phyloP scores from a whole-genome alignment of 2,329 filamentous ascomycete species.

The Nemania sp. region DNA sequence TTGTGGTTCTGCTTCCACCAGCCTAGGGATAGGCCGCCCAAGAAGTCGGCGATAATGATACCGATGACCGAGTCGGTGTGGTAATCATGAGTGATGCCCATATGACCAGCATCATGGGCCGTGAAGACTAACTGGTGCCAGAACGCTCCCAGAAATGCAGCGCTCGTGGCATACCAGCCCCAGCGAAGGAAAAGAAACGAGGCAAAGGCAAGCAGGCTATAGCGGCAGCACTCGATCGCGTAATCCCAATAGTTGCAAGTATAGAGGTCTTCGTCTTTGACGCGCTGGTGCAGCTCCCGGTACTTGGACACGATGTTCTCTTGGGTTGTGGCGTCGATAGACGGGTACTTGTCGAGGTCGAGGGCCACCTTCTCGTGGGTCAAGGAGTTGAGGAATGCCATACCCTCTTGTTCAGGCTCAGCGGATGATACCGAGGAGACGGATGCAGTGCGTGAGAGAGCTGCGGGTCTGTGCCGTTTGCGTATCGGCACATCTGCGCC shows the following conservation, averaged over 20 bases:
- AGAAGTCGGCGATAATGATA: constrained; percentile 85
- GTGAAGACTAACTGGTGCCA: constrained; percentile 97
- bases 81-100: constrained; percentile 94
- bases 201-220: constrained; percentile 65
- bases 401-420: constrained; percentile 52
- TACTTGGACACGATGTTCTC: constrained; percentile 79
- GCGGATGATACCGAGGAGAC: constrained; percentile 62
- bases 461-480: constrained; percentile 35
- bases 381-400: constrained; percentile 70
- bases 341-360: constrained; percentile 79
- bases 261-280: constrained; percentile 77
- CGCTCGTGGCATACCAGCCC: constrained; percentile 71
- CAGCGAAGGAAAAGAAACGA: constrained; percentile 64
- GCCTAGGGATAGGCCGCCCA: constrained; percentile 85
- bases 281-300: constrained; percentile 70
- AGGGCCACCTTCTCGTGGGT: constrained; percentile 76
- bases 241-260: constrained; percentile 84
- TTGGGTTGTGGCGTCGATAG: constrained; percentile 74
- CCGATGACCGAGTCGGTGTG: constrained; percentile 81
- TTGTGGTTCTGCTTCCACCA: constrained; percentile 99
- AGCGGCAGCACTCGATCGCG: constrained; percentile 72
- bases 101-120: constrained; percentile 93
- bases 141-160: constrained; percentile 74
- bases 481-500: constrained; percentile 37
- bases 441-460: constrained; percentile 49